phyloP scores from a whole-genome alignment of 148 eudicot species.

The Nyssa sinensis region DNA sequence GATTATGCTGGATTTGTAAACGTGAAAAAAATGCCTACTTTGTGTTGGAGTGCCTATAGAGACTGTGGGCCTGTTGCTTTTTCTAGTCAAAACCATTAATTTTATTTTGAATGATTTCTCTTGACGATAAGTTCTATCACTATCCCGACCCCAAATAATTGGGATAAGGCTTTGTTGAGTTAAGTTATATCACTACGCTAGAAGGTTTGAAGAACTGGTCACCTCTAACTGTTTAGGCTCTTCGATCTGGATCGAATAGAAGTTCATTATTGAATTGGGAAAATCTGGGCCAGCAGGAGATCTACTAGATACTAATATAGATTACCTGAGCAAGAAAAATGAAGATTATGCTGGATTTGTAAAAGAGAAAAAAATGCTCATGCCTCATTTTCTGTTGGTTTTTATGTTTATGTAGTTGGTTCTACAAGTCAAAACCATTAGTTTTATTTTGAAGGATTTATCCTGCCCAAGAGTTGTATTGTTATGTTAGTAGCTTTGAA shows the following conservation, averaged over 20 bases:
- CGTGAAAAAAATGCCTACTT: background rate
- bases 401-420: background rate
- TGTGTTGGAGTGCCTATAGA: background rate
- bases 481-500: background rate
- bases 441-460: background rate
- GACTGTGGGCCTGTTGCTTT: background rate
- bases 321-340: background rate
- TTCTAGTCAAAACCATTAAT: background rate
- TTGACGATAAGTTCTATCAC: background rate
- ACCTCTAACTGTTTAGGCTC: background rate
- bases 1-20: background rate
- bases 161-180: no score
- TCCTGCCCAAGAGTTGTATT: background rate
- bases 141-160: no score
- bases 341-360: background rate
- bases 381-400: background rate
- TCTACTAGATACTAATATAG: no score
- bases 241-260: background rate
- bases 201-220: background rate
- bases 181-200: background rate
- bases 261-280: background rate
- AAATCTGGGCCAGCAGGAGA: background rate
- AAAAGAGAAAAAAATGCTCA: no score
- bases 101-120: background rate
- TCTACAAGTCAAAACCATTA: background rate